A percentile compares a stretch with the other conserved stretches of the same genome.
These are phyloP conservation scores for Entomortierella beljakovae DNA, from an alignment of 192 early-diverging fungal genomes.

Conservation along the genomic window DNA sequence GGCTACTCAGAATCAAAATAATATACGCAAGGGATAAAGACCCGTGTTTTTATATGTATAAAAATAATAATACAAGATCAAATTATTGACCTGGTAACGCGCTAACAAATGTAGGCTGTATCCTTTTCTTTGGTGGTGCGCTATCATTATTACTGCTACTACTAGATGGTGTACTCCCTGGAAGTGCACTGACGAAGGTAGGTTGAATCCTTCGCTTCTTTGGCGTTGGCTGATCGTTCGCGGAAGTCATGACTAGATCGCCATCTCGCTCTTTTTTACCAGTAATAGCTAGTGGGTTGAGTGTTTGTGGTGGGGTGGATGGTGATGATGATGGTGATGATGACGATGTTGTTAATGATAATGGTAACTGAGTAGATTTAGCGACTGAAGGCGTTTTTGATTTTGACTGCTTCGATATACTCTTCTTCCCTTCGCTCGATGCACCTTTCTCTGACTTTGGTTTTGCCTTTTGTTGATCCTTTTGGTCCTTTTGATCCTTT, in stretches of 20 bases:
- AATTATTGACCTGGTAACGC: constrained; percentile 35
- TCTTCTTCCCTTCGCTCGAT: constrained; percentile 8
- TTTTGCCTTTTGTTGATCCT: constrained; percentile 26
- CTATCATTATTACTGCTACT: background rate
- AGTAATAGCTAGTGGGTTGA: constrained; percentile 7
- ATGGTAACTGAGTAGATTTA: background rate
- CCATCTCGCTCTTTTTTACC: constrained; percentile 46
- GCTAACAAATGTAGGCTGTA: constrained; percentile 47
- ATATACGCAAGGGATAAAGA: too few species aligned
- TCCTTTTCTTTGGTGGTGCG: constrained; percentile 40
- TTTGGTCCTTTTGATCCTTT: constrained; percentile 19
- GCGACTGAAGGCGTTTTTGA: constrained; percentile 7
- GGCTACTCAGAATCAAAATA: too few species aligned
- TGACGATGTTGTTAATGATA: background rate
- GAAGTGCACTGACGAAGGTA: constrained; percentile 30
- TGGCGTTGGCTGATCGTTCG: constrained; percentile 20
- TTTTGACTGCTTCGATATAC: constrained; percentile 5
- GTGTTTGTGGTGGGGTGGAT: background rate
- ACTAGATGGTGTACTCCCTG: background rate
- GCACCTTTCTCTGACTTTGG: constrained; percentile 18
- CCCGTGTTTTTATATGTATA: too few species aligned
- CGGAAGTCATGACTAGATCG: constrained; percentile 28
- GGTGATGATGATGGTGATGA: background rate
- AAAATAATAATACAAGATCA: too few species aligned
- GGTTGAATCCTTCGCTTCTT: constrained; percentile 46